Conservation (phyloP, 1,139 yeast species). For the Schwanniomyces etchellsii region DNA sequence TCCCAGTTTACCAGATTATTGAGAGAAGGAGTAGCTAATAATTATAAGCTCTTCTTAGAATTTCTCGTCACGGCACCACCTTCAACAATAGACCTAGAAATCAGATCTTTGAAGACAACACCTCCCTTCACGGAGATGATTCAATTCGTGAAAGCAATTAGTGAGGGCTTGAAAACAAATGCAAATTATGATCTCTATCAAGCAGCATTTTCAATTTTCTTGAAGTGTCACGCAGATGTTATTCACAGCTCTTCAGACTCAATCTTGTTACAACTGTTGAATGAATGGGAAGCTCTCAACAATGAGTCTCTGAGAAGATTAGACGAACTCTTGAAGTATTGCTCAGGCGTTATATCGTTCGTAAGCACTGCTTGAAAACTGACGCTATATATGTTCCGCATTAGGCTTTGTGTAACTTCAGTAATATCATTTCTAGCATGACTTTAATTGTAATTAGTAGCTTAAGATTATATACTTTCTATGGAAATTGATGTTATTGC, state of each 20-base stretch:
- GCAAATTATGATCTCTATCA: slow-evolving; percentile 65
- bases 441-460: neutral
- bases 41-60: slow-evolving; percentile 47
- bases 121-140: slow-evolving; percentile 63
- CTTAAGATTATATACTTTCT: neutral
- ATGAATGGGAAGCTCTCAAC: slow-evolving; percentile 45
- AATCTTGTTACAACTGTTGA: slow-evolving; percentile 38
- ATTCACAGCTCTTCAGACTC: slow-evolving; percentile 44
- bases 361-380: slow-evolving; percentile 32
- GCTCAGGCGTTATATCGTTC: slow-evolving; percentile 75
- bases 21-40: slow-evolving; percentile 32
- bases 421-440: neutral
- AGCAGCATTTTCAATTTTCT: slow-evolving; percentile 72
- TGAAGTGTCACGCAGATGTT: slow-evolving; percentile 80
- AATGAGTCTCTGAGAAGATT: slow-evolving; percentile 39
- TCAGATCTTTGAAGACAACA: slow-evolving; percentile 67
- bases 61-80: slow-evolving; percentile 67
- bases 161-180: slow-evolving; percentile 52
- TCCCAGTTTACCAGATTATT: slow-evolving; percentile 68
- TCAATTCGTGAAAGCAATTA: slow-evolving; percentile 60
- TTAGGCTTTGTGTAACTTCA: neutral
- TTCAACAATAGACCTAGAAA: slow-evolving; percentile 75
- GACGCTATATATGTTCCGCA: slow-evolving; percentile 2
- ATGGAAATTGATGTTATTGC: slow-evolving; percentile 30
- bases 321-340: slow-evolving; percentile 71